Evolutionary conservation across 202 grass and related monocot species (phyloP).

Genomic region (Carex arenaria): DNA sequence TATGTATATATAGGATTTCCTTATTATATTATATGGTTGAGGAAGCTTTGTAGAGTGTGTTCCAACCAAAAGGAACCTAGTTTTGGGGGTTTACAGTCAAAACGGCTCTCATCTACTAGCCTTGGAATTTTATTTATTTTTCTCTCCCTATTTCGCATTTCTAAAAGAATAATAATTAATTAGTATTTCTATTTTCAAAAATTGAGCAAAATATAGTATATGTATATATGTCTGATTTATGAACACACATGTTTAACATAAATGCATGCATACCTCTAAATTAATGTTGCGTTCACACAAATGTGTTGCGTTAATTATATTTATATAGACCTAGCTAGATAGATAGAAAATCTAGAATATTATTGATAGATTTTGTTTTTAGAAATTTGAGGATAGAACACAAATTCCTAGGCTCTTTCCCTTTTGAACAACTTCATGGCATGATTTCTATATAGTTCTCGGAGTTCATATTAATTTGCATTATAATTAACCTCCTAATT

Average conservation of each 20-base stretch:
- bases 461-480: not conserved
- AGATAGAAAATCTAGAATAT: too few relatives aligned
- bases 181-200: not conserved
- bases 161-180: not conserved
- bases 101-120: conserved; percentile 7
- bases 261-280: too few relatives aligned
- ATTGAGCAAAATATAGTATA: too few relatives aligned
- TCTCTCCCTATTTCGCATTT: not conserved
- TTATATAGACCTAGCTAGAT: too few relatives aligned
- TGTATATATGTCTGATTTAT: too few relatives aligned
- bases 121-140: not conserved
- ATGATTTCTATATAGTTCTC: not conserved
- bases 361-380: too few relatives aligned
- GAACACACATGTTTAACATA: too few relatives aligned
- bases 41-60: not conserved
- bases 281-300: too few relatives aligned
- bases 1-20: conserved; percentile 1
- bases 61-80: conserved; percentile 10
- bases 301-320: too few relatives aligned
- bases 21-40: not conserved
- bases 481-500: not conserved
- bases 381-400: too few relatives aligned
- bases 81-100: not conserved
- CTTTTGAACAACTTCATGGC: not conserved
- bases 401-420: too few relatives aligned